Base-by-base conservation (phyloP, 2,329 filamentous ascomycete species). In the Epichloe scottii region DNA sequence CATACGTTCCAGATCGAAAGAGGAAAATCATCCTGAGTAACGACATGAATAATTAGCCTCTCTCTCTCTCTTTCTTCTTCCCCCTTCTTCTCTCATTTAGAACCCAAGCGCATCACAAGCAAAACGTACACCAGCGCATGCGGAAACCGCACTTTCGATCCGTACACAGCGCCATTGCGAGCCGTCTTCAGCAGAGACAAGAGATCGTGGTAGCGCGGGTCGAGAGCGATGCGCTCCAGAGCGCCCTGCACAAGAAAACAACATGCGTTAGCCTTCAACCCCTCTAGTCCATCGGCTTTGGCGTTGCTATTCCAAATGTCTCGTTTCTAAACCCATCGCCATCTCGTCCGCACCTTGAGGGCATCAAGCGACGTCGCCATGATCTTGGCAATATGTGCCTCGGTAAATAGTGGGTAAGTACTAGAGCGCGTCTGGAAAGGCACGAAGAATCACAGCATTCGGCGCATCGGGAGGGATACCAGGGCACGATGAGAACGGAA, bases 81-180 rank as follows among this genome's bases (percentile, higher is more conserved):
- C 17, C 1, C 3, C 8, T 7, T 33, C 7, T 6, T 19, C 5
- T 12, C 33, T 33, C 1, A 5, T 3, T n/a, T 1, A 12, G 3
- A 14, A 42, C 3, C 19, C 12, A 5, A 15, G 21, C 8, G 10
- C 11, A 10, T 2, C 8, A 15, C 12, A 12, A 34, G 23, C 3
- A 6, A 21, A 72, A 56, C 73, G 56, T 69, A 77, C 74, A 98
- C 93, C 59, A 98, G 78, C 54, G 93, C 93, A 72, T 98, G 93
- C 57, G 93, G 93, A 72, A 98, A 97, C 57, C 93, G 90, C 68
- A 98, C 89, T 79, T 97, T 97, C 61, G 87, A 82, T 54, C 93
- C 93, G 71, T 98, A 98, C 56, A 98, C 89, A 58, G 90, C 84
- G 67, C 93, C 93, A 81, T 97, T 98, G 70, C 93, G 89, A 58